These are phyloP conservation scores for Pseudopediastrum boryanum DNA, from an alignment of 139 green algal species.

Conservation along the genomic window DNA sequence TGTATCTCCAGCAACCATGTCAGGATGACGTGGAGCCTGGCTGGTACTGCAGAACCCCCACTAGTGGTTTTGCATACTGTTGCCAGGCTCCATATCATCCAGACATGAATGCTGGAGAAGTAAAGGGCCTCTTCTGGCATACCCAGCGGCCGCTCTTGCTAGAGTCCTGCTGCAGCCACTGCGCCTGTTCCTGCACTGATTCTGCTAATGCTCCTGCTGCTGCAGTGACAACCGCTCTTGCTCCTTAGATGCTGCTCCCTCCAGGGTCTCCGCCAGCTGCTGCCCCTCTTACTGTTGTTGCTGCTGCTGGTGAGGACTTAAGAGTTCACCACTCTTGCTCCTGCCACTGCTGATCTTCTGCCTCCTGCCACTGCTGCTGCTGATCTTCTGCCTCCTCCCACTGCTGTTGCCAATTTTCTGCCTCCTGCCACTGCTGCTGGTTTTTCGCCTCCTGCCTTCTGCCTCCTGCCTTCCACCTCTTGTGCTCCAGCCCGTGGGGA, in stretches of 20 bases:
- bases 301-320: too few relatives aligned
- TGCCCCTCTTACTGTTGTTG: too few relatives aligned
- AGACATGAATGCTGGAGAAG: background rate
- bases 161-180: background rate
- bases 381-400: background rate
- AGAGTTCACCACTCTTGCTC: too few relatives aligned
- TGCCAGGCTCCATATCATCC: background rate
- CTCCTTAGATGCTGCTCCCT: too few relatives aligned
- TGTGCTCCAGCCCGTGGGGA: too few relatives aligned
- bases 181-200: background rate
- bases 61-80: background rate
- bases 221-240: too few relatives aligned
- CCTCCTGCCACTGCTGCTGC: background rate
- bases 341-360: background rate
- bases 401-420: background rate
- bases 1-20: too few relatives aligned
- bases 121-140: background rate
- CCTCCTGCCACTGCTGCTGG: background rate
- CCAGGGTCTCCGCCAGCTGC: too few relatives aligned
- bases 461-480: too few relatives aligned
- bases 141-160: background rate
- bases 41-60: background rate
- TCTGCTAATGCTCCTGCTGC: background rate
- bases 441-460: background rate
- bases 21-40: too few relatives aligned